These are phyloP conservation scores for Teunomyces barrocoloradensis DNA, from an alignment of 805 yeast species.

Conservation along the genomic window DNA sequence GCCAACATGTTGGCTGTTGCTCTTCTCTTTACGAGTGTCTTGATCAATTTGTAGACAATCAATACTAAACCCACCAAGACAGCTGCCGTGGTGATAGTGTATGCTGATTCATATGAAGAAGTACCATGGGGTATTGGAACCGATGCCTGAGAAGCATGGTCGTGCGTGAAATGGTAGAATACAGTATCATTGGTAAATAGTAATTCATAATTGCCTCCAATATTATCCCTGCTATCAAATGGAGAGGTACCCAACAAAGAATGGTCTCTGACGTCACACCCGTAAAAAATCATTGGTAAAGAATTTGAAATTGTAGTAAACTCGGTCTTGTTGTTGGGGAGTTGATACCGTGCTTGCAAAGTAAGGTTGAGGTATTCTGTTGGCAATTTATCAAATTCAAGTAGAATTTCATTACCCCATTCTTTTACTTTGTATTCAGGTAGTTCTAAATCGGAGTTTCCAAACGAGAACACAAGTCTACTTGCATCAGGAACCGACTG, in stretches of 20 bases:
- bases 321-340: conserved; percentile 18
- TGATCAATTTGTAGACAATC: conserved; percentile 6
- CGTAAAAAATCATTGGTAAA: conserved; percentile 32
- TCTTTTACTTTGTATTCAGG: conserved; percentile 35
- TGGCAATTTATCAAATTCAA: conserved; percentile 20
- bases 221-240: conserved; percentile 25
- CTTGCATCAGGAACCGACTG: conserved; percentile 27
- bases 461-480: conserved; percentile 24
- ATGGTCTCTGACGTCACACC: conserved; percentile 33
- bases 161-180: conserved; percentile 28
- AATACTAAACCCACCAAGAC: conserved; percentile 9
- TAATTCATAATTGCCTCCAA: conserved; percentile 35
- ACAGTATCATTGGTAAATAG: conserved; percentile 41
- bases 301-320: conserved; percentile 14
- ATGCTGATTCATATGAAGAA: conserved; percentile 5
- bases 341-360: conserved; percentile 41
- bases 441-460: conserved; percentile 36
- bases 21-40: background rate
- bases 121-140: conserved; percentile 11
- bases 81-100: conserved; percentile 6
- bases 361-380: conserved; percentile 21
- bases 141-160: background rate
- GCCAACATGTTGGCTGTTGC: background rate
- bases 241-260: conserved; percentile 34
- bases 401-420: conserved; percentile 42